These are phyloP conservation scores for Boletus reticulatus DNA, from an alignment of 768 basidiomycete genomes.

Conservation along the genomic window DNA sequence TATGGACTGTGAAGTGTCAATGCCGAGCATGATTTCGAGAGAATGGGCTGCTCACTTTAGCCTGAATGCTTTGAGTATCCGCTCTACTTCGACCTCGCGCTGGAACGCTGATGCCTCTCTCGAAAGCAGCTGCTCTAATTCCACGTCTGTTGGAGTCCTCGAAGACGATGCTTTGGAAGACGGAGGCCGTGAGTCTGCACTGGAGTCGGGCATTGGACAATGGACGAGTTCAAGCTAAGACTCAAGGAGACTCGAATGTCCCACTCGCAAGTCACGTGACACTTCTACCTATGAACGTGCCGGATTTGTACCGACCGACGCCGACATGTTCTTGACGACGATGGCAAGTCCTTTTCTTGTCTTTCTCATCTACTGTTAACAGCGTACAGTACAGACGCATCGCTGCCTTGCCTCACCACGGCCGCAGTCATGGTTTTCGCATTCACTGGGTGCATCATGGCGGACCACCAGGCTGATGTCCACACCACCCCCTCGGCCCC, in stretches of 20 bases:
- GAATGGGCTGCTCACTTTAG: conserved; percentile 70
- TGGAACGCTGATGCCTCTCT: conserved; percentile 84
- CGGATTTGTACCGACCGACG: background rate
- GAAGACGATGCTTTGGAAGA: conserved; percentile 12
- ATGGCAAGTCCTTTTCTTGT: too few relatives aligned
- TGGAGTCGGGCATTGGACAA: conserved; percentile 22
- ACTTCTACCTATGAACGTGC: background rate
- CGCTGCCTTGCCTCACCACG: background rate
- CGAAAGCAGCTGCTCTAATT: conserved; percentile 77
- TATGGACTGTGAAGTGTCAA: conserved; percentile 64
- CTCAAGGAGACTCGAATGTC: too few relatives aligned
- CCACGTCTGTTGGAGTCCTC: conserved; percentile 37
- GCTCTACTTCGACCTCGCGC: conserved; percentile 84
- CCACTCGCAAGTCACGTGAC: conserved; percentile 16
- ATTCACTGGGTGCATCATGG: background rate
- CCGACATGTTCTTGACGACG: background rate
- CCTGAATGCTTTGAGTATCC: conserved; percentile 93
- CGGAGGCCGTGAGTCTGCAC: conserved; percentile 1
- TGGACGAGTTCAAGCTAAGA: conserved; percentile 1
- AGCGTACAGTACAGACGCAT: background rate
- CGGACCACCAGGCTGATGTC: conserved; percentile 4
- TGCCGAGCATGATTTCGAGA: background rate
- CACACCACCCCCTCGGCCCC: background rate
- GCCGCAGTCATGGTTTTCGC: conserved; percentile 3
- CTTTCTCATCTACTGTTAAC: background rate